Base-by-base conservation (phyloP, 371 early-diverging fungal species). In the Mucor lusitanicus region DNA sequence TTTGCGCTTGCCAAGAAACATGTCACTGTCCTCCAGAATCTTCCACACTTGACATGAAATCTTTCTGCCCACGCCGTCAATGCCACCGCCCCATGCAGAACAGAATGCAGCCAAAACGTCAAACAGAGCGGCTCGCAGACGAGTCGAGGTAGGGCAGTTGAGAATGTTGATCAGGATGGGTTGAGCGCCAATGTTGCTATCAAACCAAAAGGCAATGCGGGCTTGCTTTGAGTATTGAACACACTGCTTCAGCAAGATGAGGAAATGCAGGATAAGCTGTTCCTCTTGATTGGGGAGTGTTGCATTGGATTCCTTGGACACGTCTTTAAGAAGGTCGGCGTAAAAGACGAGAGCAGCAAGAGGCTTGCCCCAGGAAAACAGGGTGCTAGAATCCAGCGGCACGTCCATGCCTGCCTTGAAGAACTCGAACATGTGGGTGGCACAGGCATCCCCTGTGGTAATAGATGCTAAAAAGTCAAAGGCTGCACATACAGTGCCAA, bases 331-430 rank as follows among this genome's bases (percentile, higher is more conserved):
- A 0, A 69, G 55, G 9, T 71, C 67, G 6, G 64, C 48, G 59
- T 79, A 83, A 39, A 69, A 81, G 6, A 77, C 65, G 1, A 83
- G 40, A 21, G 79, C 79, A 17, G 75, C 67, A 37, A 79, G 61
- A 2, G 78, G 74, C 23, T 76, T 83, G 59, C 77, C 74, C 84
- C 84, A 83, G 1, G 81, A 77, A 59, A 81, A 81, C 4, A 79
- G 35, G 0, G 59, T 53, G 27, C 78, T 79, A 0, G 59, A 42
- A 0, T 55, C 62, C 25, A 77, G 30, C 11, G 77, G 67, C 27
- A 64, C 25, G 19, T 69, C 44, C 0, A 76, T 66, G n/a, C 68
- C 73, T 1, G 17, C 21, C 21, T 68, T 64, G 25, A 83, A 72
- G 32, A 73, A 76, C 15, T 64, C n/a, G 21, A 72, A 72, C 60